A percentile compares a stretch with the other conserved stretches of the same genome.
These are phyloP conservation scores for Yarrowia sp. DNA, from an alignment of 805 yeast genomes.

Conservation along the genomic window DNA sequence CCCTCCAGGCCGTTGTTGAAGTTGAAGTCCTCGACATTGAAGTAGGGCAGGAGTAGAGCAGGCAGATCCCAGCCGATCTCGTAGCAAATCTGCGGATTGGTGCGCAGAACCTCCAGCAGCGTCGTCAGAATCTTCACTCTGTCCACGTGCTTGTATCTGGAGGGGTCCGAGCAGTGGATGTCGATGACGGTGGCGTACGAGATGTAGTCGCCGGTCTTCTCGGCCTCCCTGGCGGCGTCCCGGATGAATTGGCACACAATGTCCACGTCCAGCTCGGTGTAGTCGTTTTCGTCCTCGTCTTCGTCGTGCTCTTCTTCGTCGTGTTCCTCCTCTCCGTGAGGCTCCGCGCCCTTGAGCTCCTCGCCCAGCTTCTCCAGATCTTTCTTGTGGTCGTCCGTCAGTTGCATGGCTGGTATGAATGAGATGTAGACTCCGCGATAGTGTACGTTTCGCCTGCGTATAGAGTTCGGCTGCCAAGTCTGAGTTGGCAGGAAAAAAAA, in stretches of 20 bases:
- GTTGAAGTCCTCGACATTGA: constrained; percentile 38
- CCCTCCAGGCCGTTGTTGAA: constrained; percentile 27
- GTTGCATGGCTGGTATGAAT: constrained; percentile 21
- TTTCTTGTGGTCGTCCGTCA: not conserved
- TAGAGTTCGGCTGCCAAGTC: too few species aligned
- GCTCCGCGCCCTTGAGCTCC: constrained; percentile 5
- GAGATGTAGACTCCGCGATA: too few species aligned
- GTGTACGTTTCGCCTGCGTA: too few species aligned
- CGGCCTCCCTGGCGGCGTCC: constrained; percentile 22
- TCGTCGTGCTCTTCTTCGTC: not conserved
- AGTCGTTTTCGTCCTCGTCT: not conserved
- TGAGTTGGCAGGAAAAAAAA: too few species aligned
- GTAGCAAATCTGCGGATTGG: constrained; percentile 10
- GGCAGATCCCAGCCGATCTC: constrained; percentile 96
- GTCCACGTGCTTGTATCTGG: constrained; percentile 49
- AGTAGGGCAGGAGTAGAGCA: constrained; percentile 54
- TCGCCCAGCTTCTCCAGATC: constrained; percentile 12
- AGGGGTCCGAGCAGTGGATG: constrained; percentile 52
- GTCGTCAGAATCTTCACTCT: constrained; percentile 49
- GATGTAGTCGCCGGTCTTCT: constrained; percentile 57
- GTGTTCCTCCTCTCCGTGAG: not conserved
- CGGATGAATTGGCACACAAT: constrained; percentile 4
- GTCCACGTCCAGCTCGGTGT: constrained; percentile 15
- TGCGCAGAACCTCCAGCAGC: constrained; percentile 46
- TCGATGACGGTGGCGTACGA: constrained; percentile 74